A percentile compares a stretch with the other conserved stretches of the same genome.
phyloP scores from a whole-genome alignment of 1,284 basidiomycete species.

The Ceratobasidium sp. region DNA sequence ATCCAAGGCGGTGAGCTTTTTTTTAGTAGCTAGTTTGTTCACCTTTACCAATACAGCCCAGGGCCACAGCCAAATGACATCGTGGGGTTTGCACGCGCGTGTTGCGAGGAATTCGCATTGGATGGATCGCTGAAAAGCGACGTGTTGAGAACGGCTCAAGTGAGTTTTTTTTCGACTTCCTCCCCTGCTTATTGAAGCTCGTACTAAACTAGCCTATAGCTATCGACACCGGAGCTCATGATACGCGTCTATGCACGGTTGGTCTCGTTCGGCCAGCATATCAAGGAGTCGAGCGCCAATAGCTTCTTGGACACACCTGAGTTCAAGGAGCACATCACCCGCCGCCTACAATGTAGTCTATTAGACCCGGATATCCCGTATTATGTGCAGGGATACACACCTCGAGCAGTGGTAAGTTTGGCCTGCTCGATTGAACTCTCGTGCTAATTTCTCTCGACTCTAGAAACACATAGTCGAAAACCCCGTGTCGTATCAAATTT shows the following conservation, averaged over 20 bases:
- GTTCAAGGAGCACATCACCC: constrained; percentile 22
- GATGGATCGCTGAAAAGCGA: constrained; percentile 6
- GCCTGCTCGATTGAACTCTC: background rate
- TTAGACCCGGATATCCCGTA: constrained; percentile 12
- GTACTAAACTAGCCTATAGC: background rate
- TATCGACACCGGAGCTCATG: background rate
- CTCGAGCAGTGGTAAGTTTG: constrained; percentile 13
- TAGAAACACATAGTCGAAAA: constrained; percentile 9
- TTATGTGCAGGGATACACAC: constrained; percentile 12
- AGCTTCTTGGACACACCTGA: constrained; percentile 12
- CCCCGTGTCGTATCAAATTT: background rate
- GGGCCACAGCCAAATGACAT: background rate
- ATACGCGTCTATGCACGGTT: constrained; percentile 8
- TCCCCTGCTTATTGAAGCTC: background rate
- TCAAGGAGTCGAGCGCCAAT: background rate
- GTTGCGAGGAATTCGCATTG: constrained; percentile 36
- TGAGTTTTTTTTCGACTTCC: background rate
- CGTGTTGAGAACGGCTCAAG: background rate
- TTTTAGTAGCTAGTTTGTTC: background rate
- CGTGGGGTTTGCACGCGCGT: background rate
- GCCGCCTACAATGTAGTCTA: background rate
- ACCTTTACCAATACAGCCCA: no score
- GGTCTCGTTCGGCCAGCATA: background rate
- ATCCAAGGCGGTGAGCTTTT: background rate
- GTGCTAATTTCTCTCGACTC: background rate